Base-by-base conservation (phyloP, 306 rosid genomes). In the Cucurbita argyrosperma region DNA sequence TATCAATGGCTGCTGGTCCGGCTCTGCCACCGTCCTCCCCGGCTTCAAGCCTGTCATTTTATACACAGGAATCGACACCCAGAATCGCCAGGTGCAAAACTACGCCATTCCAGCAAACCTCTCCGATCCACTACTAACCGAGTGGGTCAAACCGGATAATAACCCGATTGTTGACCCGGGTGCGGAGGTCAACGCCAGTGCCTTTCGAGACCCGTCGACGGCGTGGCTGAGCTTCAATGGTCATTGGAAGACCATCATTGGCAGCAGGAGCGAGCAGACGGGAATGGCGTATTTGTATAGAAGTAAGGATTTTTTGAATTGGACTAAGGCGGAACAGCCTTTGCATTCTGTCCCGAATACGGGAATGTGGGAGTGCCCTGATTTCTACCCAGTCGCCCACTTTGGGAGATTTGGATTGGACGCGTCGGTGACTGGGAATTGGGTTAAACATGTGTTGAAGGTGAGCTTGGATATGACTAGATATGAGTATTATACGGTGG, bases 321-420 rank as follows among this genome's bases (percentile, higher is more conserved):
- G 97, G 98, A 54, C 80, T 6, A 81, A 73, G 58, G 89, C 90
- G 53, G 53, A 86, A 7, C 95, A 94, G 79, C 96, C 98, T 5
- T 52, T 94, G 2, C 97, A 89, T 78, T 86, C 94, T 0, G 75
- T 75, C 0, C 35, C 79, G 0, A 8, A 77, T 0, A 89, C 96
- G 9, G 98, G 97, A 0, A 89, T 85, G 89, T 94, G 95, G 97
- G 97, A 94, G 46, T 94, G 98, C 68, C 96, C 92, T 0, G 97
- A 94, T 72, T 89, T 94, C 55, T 94, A 74, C 75, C 97, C 95
- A 4, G 98, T 90, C 71, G 71, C 86, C 0, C 4, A 72, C 26
- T 5, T 16, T 2, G 80, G 87, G 1, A 76, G 66, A 26, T 45
- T 2, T 0, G 96, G 98, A 62, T 76, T 90, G 79, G 97, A 94